phyloP scores from a whole-genome alignment of 2,329 filamentous ascomycete genomes.

The Teratosphaeria gauchensis region DNA sequence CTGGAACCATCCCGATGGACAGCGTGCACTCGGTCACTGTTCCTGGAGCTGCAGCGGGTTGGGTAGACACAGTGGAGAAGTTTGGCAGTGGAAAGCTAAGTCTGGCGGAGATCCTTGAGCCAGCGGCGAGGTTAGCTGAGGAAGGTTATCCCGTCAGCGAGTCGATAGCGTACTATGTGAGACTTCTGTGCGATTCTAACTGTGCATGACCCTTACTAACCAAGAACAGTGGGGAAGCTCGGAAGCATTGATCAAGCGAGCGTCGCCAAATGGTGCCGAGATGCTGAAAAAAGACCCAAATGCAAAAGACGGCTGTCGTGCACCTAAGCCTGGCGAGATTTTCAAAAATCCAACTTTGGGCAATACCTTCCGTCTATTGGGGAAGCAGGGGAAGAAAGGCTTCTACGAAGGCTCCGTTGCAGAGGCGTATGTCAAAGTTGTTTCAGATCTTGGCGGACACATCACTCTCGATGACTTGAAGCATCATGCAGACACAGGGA shows the following conservation, averaged over 20 bases:
- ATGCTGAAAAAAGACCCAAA: slow-evolving; percentile 71
- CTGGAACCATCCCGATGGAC: slow-evolving; percentile 56
- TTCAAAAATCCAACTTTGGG: slow-evolving; percentile 78
- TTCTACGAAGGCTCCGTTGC: slow-evolving; percentile 85
- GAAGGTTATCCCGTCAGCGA: slow-evolving; percentile 85
- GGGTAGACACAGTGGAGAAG: slow-evolving; percentile 77
- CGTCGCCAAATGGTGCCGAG: slow-evolving; percentile 78
- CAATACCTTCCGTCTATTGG: slow-evolving; percentile 69
- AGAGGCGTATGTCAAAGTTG: slow-evolving; percentile 68
- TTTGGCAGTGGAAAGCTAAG: slow-evolving; percentile 82
- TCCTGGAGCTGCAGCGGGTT: slow-evolving; percentile 84
- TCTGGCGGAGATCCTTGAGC: slow-evolving; percentile 66
- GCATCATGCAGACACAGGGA: slow-evolving; percentile 62
- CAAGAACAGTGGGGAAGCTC: slow-evolving; percentile 58
- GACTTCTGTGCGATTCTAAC: slow-evolving; percentile 26
- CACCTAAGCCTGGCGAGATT: slow-evolving; percentile 72
- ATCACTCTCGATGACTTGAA: slow-evolving; percentile 71
- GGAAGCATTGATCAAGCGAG: slow-evolving; percentile 54
- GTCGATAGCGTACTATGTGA: slow-evolving; percentile 57
- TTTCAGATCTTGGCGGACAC: slow-evolving; percentile 65
- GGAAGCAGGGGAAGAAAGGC: slow-evolving; percentile 71
- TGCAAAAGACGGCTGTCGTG: slow-evolving; percentile 59
- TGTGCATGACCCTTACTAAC: neutral
- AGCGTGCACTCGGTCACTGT: slow-evolving; percentile 78
- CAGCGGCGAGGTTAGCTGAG: slow-evolving; percentile 78